phyloP scores from a whole-genome alignment of 345 rosid genomes.

The Citrus mangshanensis region DNA sequence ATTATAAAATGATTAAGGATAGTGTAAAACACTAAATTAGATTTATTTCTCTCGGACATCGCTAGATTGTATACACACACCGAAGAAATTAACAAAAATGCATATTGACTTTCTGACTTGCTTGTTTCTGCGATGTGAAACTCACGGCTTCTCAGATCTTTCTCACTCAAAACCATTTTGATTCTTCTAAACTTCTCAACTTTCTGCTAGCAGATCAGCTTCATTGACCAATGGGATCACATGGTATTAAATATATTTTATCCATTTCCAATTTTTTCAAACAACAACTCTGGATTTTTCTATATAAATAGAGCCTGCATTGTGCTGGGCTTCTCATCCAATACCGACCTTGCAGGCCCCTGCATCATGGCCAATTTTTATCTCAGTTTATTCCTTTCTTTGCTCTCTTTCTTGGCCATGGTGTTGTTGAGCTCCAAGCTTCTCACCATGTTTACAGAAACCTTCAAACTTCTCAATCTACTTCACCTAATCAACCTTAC shows the following conservation, averaged over 20 bases:
- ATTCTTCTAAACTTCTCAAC: background rate
- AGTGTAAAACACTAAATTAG: too few species aligned
- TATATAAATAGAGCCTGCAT: background rate
- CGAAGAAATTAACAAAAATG: background rate
- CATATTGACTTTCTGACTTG: background rate
- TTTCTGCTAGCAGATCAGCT: background rate
- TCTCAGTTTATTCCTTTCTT: slow-evolving; percentile 25
- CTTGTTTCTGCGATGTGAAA: background rate
- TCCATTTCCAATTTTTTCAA: background rate
- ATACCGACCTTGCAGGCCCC: background rate
- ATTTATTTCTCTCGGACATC: too few species aligned
- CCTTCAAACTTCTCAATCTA: slow-evolving; percentile 21
- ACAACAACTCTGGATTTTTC: background rate
- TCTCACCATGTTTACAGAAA: slow-evolving; percentile 40
- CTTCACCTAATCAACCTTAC: slow-evolving; percentile 43
- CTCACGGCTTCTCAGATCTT: slow-evolving; percentile 27
- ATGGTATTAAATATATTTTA: background rate
- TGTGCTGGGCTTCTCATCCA: background rate
- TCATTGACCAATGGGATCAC: background rate
- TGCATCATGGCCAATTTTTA: background rate
- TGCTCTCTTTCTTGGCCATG: slow-evolving; percentile 35
- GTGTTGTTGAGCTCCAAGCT: slow-evolving; percentile 44
- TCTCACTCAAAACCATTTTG: background rate
- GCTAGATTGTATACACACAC: too few species aligned
- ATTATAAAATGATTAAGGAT: too few species aligned